These are phyloP conservation scores for Fragilaria crotonensis DNA, from an alignment of 108 stramenopile genomes.

Conservation along the genomic window DNA sequence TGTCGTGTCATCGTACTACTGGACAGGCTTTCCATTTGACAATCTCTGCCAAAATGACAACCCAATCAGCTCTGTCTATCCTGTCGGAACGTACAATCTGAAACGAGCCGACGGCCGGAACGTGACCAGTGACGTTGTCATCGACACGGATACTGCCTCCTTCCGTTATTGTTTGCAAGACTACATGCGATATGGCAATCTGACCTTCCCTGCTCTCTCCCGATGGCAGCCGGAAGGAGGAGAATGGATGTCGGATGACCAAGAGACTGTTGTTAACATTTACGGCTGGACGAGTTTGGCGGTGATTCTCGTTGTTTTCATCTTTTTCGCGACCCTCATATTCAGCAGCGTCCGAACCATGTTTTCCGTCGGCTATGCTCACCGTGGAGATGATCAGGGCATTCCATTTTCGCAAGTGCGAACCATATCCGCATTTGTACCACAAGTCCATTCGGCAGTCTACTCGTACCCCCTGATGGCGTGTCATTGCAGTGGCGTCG, in stretches of 20 bases:
- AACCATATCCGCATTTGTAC: constrained; percentile 48
- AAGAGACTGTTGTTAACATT: constrained; percentile 49
- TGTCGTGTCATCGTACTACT: constrained; percentile 64
- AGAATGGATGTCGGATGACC: constrained; percentile 72
- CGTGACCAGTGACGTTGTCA: background rate
- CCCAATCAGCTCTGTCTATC: background rate
- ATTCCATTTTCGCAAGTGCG: constrained; percentile 52
- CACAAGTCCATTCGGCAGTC: constrained; percentile 47
- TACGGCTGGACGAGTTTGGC: constrained; percentile 55
- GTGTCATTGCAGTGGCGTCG: constrained; percentile 53
- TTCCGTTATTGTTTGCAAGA: constrained; percentile 37
- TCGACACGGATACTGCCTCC: background rate
- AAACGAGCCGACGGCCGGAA: background rate
- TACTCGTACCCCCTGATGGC: constrained; percentile 75
- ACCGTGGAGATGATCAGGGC: constrained; percentile 32
- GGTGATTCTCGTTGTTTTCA: constrained; percentile 10
- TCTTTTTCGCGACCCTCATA: background rate
- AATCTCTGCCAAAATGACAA: constrained; percentile 51
- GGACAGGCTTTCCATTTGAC: constrained; percentile 80
- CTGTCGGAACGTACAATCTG: background rate
- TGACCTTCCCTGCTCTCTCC: constrained; percentile 45
- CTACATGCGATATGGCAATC: constrained; percentile 8
- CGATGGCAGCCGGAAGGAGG: constrained; percentile 29
- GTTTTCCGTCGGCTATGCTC: background rate
- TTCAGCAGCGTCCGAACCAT: background rate